phyloP scores from a whole-genome alignment of 2,329 filamentous ascomycete genomes.

The Nemania sp. region DNA sequence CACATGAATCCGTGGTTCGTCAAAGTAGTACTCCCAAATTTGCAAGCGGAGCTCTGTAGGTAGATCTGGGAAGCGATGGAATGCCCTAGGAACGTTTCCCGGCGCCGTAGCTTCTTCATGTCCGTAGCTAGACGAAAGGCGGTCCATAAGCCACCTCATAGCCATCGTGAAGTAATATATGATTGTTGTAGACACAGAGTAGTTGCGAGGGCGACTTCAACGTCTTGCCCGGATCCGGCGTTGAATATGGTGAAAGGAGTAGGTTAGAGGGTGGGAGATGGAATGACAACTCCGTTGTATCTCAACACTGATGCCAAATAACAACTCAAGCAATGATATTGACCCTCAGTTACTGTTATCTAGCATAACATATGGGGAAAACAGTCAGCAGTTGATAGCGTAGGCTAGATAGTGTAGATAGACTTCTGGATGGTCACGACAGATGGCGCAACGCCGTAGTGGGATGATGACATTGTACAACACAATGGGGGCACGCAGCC shows the following conservation, averaged over 20 bases:
- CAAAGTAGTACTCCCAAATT: constrained; percentile 38
- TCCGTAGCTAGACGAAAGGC: constrained; percentile 8
- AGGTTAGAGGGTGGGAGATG: not conserved
- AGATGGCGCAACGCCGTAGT: constrained; percentile 29
- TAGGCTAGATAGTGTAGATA: not conserved
- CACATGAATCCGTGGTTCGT: constrained; percentile 37
- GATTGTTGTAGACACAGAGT: not conserved
- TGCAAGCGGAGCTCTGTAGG: constrained; percentile 38
- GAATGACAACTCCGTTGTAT: not conserved
- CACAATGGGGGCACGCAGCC: not conserved
- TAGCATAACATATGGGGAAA: not conserved
- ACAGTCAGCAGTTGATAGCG: constrained; percentile 4
- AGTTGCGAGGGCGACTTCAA: not conserved
- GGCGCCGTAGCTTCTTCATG: not conserved
- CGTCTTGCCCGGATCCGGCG: not conserved
- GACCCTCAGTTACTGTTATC: constrained; percentile 20
- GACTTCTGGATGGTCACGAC: constrained; percentile 24
- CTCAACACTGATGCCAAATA: not conserved
- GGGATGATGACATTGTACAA: constrained; percentile 26
- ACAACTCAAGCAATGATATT: not conserved
- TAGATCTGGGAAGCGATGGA: constrained; percentile 32
- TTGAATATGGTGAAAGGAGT: constrained; percentile 1
- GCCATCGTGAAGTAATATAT: constrained; percentile 16
- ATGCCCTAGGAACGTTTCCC: constrained; percentile 14
- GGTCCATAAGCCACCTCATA: constrained; percentile 28